These are phyloP conservation scores for Mucor plumbeus DNA, from an alignment of 371 early-diverging fungal genomes.

Conservation along the genomic window DNA sequence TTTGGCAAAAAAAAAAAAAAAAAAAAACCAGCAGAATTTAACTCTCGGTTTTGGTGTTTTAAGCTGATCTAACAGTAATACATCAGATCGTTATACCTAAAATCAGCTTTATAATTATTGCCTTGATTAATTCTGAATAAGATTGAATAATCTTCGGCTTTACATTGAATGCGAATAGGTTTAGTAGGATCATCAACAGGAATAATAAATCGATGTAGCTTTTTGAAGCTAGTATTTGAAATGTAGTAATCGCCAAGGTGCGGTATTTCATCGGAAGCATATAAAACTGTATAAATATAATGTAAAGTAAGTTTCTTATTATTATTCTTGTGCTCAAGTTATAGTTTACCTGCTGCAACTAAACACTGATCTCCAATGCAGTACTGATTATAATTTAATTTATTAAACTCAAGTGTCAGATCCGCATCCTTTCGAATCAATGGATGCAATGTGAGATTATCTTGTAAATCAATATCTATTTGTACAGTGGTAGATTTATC, in stretches of 20 bases:
- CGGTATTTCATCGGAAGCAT: not conserved
- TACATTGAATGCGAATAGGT: not conserved
- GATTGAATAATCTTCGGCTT: not conserved
- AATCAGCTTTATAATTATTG: not conserved
- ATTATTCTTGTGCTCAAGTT: not conserved
- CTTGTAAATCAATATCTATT: not conserved
- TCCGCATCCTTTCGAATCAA: not conserved
- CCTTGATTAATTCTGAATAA: constrained; percentile 2
- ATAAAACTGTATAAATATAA: not conserved
- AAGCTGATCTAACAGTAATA: not conserved
- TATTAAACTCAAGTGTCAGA: not conserved
- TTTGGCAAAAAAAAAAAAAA: too few relatives aligned
- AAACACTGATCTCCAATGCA: not conserved
- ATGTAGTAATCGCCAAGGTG: not conserved
- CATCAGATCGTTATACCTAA: constrained; percentile 2
- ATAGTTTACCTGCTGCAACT: not conserved
- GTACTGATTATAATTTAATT: not conserved
- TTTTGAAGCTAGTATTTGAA: constrained; percentile 5
- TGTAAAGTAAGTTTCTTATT: not conserved
- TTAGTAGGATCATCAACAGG: not conserved
- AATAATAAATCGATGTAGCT: constrained; percentile 4
- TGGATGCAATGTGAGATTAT: not conserved
- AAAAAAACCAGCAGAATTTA: too few relatives aligned
- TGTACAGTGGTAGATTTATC: not conserved
- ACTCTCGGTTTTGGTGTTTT: too few relatives aligned